A percentile compares a stretch with the other conserved stretches of the same genome.
Conservation (phyloP, 306 rosid species). For the Fragaria ananassa region DNA sequence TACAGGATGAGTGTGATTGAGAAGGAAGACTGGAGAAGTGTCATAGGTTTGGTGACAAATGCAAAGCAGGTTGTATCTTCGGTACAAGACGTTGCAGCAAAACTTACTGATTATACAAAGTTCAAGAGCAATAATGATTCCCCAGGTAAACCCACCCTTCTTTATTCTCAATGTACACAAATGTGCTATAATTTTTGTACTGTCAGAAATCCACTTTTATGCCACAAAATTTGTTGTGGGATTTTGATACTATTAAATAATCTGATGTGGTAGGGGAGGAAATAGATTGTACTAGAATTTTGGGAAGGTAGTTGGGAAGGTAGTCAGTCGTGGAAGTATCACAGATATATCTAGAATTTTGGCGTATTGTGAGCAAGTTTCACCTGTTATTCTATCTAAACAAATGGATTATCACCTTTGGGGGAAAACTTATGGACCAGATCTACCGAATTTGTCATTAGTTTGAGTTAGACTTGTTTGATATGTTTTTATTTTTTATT, state of each 20-base stretch:
- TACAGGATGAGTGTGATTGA: constrained; percentile 71
- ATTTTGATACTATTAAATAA: background rate
- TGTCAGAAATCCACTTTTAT: background rate
- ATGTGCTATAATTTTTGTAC: background rate
- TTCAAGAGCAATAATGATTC: constrained; percentile 47
- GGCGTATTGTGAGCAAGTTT: background rate
- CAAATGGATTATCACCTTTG: background rate
- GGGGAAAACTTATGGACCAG: background rate
- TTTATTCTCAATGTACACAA: background rate
- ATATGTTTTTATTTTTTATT: constrained; percentile 1
- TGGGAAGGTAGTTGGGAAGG: background rate
- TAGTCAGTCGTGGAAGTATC: background rate
- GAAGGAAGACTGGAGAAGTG: constrained; percentile 78
- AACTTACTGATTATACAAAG: constrained; percentile 74
- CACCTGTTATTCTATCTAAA: background rate
- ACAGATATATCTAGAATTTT: background rate
- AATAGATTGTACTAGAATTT: background rate
- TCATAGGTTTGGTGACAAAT: constrained; percentile 76
- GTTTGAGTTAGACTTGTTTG: background rate
- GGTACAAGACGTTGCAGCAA: constrained; percentile 80
- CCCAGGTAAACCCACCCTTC: constrained; percentile 36
- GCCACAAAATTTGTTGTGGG: background rate
- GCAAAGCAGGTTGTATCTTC: constrained; percentile 81
- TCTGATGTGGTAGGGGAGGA: background rate
- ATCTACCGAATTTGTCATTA: background rate